Percentiles rank a stretch among this genome's conserved stretches.
phyloP scores from a whole-genome alignment of 805 yeast genomes.

The Starmerella vitae region DNA sequence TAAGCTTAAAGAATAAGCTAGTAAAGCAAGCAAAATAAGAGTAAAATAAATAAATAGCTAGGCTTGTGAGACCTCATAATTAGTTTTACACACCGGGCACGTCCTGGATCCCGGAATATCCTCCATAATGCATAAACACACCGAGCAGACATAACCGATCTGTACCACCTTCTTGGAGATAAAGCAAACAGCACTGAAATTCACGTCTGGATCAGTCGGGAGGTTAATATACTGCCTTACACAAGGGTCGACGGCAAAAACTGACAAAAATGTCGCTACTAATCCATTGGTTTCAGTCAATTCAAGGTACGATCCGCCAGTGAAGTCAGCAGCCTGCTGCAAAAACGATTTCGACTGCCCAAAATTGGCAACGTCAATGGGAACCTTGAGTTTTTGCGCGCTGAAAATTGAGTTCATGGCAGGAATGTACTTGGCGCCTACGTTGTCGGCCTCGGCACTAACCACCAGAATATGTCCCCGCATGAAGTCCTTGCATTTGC shows the following conservation, averaged over 20 bases:
- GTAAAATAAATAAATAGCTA: too few species aligned
- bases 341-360: constrained; percentile 62
- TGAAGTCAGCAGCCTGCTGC: constrained; percentile 93
- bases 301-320: constrained; percentile 72
- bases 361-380: constrained; percentile 81
- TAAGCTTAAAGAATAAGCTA: too few species aligned
- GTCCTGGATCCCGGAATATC: constrained; percentile 40
- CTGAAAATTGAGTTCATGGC: constrained; percentile 93
- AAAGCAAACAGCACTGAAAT: constrained; percentile 90
- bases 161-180: constrained; percentile 83
- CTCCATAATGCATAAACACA: constrained; percentile 60
- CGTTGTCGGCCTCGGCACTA: constrained; percentile 52
- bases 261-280: constrained; percentile 67
- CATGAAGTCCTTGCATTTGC: constrained; percentile 37
- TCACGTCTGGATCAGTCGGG: constrained; percentile 75
- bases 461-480: constrained; percentile 55
- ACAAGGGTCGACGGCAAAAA: constrained; percentile 76
- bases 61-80: constrained; percentile 29
- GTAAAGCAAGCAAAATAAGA: too few species aligned
- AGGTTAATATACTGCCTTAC: constrained; percentile 60
- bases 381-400: constrained; percentile 73
- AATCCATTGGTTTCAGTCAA: constrained; percentile 53
- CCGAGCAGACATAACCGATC: constrained; percentile 88
- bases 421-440: constrained; percentile 71
- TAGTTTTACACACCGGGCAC: constrained; percentile 81